These are phyloP conservation scores for Arctostaphylos glauca DNA, from an alignment of 148 eudicot genomes.

Conservation along the genomic window DNA sequence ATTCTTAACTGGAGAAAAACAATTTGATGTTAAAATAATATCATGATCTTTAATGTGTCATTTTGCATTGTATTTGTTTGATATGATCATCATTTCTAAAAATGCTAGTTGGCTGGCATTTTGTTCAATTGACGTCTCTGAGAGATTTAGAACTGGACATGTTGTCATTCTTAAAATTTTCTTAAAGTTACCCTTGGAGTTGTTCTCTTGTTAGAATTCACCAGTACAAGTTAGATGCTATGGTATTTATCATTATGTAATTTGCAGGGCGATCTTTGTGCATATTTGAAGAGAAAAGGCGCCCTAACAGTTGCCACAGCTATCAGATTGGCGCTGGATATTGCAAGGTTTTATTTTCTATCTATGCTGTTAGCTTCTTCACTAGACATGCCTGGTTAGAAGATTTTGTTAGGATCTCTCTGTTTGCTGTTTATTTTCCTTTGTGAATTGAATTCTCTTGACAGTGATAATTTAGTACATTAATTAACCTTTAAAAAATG, in stretches of 20 bases:
- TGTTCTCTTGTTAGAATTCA: background rate
- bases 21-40: background rate
- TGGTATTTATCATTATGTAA: conserved; percentile 20
- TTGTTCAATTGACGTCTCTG: background rate
- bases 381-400: conserved; percentile 9
- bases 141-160: background rate
- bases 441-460: background rate
- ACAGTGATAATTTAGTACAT: background rate
- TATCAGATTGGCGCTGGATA: conserved; percentile 78
- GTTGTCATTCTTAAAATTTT: background rate
- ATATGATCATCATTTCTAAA: background rate
- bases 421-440: background rate
- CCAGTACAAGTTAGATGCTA: background rate
- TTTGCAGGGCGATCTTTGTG: conserved; percentile 78
- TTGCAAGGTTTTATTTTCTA: conserved; percentile 60
- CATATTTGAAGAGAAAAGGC: conserved; percentile 57
- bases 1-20: background rate
- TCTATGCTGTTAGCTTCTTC: conserved; percentile 10
- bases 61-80: background rate
- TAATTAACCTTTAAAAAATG: background rate
- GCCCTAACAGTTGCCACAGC: conserved; percentile 68
- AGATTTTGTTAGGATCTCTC: background rate
- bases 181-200: background rate
- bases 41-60: background rate
- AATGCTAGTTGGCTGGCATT: background rate